phyloP scores from a whole-genome alignment of 2,329 filamentous ascomycete genomes.

The Pseudogymnoascus sp. region DNA sequence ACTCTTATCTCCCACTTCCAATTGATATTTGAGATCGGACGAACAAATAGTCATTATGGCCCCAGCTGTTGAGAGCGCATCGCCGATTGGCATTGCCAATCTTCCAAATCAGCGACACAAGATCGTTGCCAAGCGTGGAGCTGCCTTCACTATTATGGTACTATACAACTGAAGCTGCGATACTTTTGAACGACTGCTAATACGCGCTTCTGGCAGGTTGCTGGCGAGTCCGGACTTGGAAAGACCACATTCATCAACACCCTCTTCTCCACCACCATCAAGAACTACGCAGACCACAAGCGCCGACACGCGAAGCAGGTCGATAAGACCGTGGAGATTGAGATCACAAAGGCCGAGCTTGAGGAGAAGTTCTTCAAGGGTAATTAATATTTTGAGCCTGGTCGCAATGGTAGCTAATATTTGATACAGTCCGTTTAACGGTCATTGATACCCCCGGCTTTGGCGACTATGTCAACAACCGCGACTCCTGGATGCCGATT shows the following conservation, averaged over 20 bases:
- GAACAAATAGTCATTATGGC: conserved; percentile 38
- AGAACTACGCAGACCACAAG: conserved; percentile 99
- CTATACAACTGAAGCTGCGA: conserved; percentile 21
- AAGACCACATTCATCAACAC: conserved; percentile 99
- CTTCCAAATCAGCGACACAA: conserved; percentile 67
- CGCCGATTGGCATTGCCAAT: conserved; percentile 67
- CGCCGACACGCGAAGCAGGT: conserved; percentile 98
- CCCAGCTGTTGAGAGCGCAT: conserved; percentile 51
- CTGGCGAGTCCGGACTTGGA: conserved; percentile 94
- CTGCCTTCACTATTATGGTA: conserved; percentile 99
- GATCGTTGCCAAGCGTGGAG: conserved; percentile 76
- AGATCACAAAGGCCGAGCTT: conserved; percentile 98
- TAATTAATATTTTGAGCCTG: conserved; percentile 34
- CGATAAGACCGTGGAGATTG: conserved; percentile 99
- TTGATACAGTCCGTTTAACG: conserved; percentile 74
- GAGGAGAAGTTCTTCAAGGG: conserved; percentile 99
- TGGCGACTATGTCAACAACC: conserved; percentile 99
- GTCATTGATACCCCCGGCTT: conserved; percentile 99
- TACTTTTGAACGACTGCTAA: conserved; percentile 1
- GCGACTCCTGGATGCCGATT: conserved; percentile 99
- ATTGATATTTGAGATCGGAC: background rate
- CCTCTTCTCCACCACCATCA: conserved; percentile 99
- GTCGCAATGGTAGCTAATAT: conserved; percentile 15
- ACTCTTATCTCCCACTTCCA: conserved; percentile 3
- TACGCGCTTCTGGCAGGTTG: conserved; percentile 53